Base-by-base conservation (phyloP, 108 stramenopile species). In the Fistulifera pelliculosa region DNA sequence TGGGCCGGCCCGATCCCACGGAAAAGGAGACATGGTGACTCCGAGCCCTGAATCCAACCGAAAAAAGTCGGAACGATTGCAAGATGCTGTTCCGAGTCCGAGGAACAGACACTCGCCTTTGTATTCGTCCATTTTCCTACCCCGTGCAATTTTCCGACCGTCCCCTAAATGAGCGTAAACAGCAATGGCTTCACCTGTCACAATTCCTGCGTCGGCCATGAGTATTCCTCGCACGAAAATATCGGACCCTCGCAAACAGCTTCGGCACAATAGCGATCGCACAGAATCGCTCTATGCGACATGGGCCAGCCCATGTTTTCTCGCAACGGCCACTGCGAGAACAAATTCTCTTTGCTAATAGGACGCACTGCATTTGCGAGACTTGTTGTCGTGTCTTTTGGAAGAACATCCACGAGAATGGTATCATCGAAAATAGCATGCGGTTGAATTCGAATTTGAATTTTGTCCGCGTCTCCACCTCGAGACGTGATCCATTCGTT, bases 191-290 rank as follows among this genome's bases (percentile, higher is more conserved):
- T 82, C 80, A 13, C 65, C 78, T 21, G 38, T 41, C 41, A 24
- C 38, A 62, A 84, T 83, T 24, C 73, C 75, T 0, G 54, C 39
- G 58, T 83, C 82, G 16, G 82, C 77, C 25, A 65, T 64, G 35
- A 83, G 54, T 31, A 83, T 68, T 1, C 86, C 86, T 27, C 55
- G 60, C 1, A 87, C 78, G 71, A 87, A 87, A 40, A 87, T 65
- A 55, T 87, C 64, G 39, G 80, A 71, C 42, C 86, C 86, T 38
- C 86, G 67, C 15, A 87, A 54, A 87, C 86, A 1, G 86, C 86
- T 47, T 87, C 86, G 16, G 69, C 86, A 56, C 86, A 87, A 45
- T 75, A 77, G 31, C 82, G 75, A 65, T 87, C 86, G 38, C 69
- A 64, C 38, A 86, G 41, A 8, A 86, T 54, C 2, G 42, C 62